Evolutionary conservation across 2,329 filamentous ascomycete species (phyloP).

Genomic region (Chaetomium sp.): DNA sequence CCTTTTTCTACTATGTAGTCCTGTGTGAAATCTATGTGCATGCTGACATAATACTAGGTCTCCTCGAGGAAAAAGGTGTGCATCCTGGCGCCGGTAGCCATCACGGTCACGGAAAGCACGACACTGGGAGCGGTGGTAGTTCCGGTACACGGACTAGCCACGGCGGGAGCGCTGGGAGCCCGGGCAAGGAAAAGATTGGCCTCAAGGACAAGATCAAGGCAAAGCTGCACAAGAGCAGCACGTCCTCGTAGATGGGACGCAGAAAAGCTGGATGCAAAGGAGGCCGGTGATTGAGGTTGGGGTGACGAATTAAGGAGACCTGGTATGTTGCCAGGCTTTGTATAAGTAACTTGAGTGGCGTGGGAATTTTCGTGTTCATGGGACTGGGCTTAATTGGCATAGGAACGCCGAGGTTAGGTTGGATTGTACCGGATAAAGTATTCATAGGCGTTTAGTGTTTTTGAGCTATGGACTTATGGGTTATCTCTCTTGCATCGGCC

Average conservation of each 20-base stretch:
- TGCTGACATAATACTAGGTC: conserved; percentile 31
- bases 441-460: too few species aligned
- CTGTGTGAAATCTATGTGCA: neutral
- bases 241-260: neutral
- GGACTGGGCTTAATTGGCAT: too few species aligned
- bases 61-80: conserved; percentile 48
- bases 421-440: too few species aligned
- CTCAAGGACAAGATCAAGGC: conserved; percentile 61
- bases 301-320: neutral
- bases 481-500: too few species aligned
- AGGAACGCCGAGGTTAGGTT: too few species aligned
- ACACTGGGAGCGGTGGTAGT: neutral
- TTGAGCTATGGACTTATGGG: too few species aligned
- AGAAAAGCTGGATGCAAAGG: neutral
- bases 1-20: neutral
- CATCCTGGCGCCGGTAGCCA: conserved; percentile 22
- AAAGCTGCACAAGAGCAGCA: conserved; percentile 52
- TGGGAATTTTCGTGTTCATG: too few species aligned
- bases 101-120: conserved; percentile 12
- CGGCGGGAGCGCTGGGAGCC: conserved; percentile 22
- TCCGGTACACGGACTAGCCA: neutral
- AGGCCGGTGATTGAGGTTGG: neutral
- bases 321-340: too few species aligned
- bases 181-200: conserved; percentile 33
- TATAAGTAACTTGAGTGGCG: too few species aligned